A percentile compares a stretch with the other conserved stretches of the same genome.
Conservation (phyloP, 352 stramenopile genomes). For the Pythium phragmitis region DNA sequence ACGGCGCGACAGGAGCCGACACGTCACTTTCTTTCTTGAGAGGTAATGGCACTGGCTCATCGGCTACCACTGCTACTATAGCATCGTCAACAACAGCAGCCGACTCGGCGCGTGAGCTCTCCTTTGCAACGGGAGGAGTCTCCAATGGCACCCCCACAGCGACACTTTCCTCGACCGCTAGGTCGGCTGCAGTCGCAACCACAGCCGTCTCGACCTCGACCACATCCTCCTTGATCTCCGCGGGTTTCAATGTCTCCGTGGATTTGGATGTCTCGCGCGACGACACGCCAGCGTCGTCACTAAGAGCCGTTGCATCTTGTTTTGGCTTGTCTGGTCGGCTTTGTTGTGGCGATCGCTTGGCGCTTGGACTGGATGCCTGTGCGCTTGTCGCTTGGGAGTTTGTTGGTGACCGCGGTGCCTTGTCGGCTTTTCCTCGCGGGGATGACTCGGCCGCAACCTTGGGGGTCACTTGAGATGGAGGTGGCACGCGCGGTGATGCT, state of each 20-base stretch:
- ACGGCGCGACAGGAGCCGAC: not conserved
- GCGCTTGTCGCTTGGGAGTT: not conserved
- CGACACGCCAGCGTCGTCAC: not conserved
- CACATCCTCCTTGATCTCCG: conserved; percentile 3
- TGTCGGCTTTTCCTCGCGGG: conserved; percentile 6
- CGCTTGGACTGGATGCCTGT: conserved; percentile 4
- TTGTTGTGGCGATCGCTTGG: not conserved
- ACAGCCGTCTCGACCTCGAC: not conserved
- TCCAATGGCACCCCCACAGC: conserved; percentile 24
- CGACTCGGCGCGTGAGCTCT: not conserved
- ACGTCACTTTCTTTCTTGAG: not conserved
- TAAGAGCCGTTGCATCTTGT: conserved; percentile 1
- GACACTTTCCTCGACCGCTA: conserved; percentile 14
- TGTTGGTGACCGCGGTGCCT: not conserved
- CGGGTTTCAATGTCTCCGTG: not conserved
- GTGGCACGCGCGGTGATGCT: not conserved
- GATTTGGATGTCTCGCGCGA: conserved; percentile 2
- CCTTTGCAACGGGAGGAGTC: not conserved
- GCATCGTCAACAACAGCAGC: conserved; percentile 7
- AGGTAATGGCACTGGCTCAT: not conserved
- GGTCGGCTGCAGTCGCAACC: not conserved
- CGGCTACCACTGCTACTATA: not conserved
- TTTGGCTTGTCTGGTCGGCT: not conserved
- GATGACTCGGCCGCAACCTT: conserved; percentile 11
- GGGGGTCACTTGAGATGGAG: conserved; percentile 5